phyloP scores from a whole-genome alignment of 2,329 filamentous ascomycete genomes.

The Massarina eburnea region DNA sequence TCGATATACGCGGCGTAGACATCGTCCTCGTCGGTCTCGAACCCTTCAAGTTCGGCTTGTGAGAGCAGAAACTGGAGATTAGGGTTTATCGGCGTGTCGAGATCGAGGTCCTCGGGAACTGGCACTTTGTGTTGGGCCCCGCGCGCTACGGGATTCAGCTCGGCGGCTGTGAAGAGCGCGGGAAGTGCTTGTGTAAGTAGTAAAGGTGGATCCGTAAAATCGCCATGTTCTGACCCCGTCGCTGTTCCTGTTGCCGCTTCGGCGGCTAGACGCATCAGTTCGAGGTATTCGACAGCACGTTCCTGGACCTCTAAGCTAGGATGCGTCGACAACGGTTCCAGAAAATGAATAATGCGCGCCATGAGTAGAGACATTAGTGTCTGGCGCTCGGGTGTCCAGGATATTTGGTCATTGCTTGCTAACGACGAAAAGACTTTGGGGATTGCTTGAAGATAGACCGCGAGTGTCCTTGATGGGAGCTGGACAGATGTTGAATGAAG shows the following conservation, averaged over 20 bases:
- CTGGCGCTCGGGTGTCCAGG: constrained; percentile 74
- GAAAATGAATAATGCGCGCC: constrained; percentile 76
- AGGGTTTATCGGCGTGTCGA: constrained; percentile 80
- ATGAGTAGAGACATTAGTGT: constrained; percentile 75
- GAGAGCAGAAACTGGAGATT: constrained; percentile 68
- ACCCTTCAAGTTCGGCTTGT: constrained; percentile 49
- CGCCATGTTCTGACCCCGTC: constrained; percentile 58
- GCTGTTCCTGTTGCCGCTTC: constrained; percentile 75
- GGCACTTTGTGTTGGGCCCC: constrained; percentile 87
- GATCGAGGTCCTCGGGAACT: constrained; percentile 70
- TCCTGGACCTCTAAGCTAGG: constrained; percentile 94
- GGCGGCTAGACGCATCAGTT: constrained; percentile 81
- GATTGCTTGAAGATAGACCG: constrained; percentile 78
- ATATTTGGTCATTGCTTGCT: constrained; percentile 62
- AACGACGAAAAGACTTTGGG: constrained; percentile 82
- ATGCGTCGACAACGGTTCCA: constrained; percentile 78
- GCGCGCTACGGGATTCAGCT: constrained; percentile 85
- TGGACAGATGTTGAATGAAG: constrained; percentile 65
- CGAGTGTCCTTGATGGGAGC: constrained; percentile 67
- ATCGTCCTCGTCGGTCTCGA: constrained; percentile 47
- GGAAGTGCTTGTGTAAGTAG: constrained; percentile 90
- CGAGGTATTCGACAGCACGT: constrained; percentile 86
- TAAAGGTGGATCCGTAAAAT: constrained; percentile 75
- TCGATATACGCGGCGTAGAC: constrained; percentile 51
- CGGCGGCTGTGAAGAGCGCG: constrained; percentile 79